phyloP scores from a whole-genome alignment of 306 rosid genomes.

The Arachis hypogaea region DNA sequence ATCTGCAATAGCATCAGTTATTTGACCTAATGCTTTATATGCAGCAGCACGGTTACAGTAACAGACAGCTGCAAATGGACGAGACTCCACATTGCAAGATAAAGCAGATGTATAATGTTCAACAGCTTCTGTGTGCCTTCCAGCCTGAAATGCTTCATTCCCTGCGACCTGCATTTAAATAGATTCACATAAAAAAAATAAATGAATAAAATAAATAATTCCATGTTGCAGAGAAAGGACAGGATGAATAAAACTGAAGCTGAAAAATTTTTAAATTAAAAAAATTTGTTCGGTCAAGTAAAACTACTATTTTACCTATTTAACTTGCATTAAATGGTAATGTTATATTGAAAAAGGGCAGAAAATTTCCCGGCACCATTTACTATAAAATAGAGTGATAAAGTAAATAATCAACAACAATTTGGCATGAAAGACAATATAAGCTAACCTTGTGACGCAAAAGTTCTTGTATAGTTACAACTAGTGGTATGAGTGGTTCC shows the following conservation, averaged over 20 bases:
- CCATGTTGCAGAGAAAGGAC: constrained; percentile 25
- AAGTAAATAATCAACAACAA: constrained; percentile 20
- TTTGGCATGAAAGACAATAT: constrained; percentile 22
- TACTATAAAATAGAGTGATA: constrained; percentile 6
- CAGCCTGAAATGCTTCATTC: constrained; percentile 94
- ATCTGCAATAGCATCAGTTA: constrained; percentile 91
- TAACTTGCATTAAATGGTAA: constrained; percentile 10
- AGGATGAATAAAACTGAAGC: not conserved
- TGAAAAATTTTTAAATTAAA: not conserved
- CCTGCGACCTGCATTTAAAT: constrained; percentile 74
- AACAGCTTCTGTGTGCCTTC: constrained; percentile 81
- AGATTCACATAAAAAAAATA: constrained; percentile 33
- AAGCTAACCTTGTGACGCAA: constrained; percentile 73
- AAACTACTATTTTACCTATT: constrained; percentile 9
- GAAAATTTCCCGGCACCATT: constrained; percentile 8
- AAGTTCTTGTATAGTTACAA: constrained; percentile 65
- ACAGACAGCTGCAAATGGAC: constrained; percentile 87
- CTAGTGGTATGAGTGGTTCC: constrained; percentile 69
- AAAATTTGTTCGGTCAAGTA: constrained; percentile 1
- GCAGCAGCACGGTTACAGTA: constrained; percentile 99
- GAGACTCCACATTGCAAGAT: constrained; percentile 82
- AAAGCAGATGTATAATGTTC: constrained; percentile 83
- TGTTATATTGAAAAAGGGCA: constrained; percentile 9
- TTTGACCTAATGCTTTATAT: constrained; percentile 86
- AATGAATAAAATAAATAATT: not conserved